Evolutionary conservation across 768 basidiomycete genomes (phyloP), one percentile per base, ranked within the genome.

Genomic region (Leucogyrophana mollusca): DNA sequence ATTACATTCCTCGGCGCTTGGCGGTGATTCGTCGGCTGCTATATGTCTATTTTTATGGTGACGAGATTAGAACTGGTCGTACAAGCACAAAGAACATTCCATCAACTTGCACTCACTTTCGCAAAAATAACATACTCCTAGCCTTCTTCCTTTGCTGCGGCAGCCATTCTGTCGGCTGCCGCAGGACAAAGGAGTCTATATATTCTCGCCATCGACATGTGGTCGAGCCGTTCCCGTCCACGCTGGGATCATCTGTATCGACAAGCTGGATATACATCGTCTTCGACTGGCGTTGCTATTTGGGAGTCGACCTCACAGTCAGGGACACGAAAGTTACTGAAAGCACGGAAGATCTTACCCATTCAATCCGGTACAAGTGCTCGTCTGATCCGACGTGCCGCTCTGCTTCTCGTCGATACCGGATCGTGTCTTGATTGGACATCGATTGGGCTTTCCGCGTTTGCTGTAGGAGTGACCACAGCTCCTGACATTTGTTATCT

Each of bases 401-500:
- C 62, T 92, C 89, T 18, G 88, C 89, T 64, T 85, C 85, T 52
- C 88, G 74, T 41, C 89, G 81, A 70, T 91, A 91, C 50, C 82
- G 77, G 50, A 90, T 79, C 47, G 85, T 72, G 55, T 88, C 85
- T 47, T 82, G 80, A 45, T 77, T 76, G 22, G 77, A 78, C 40
- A 82, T 65, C 40, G 58, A 67, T 34, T 78, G 80, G 4, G 70
- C 68, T 43, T 56, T 68, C 51, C 89, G 82, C 40, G 80, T 79
- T 45, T 74, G 74, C 58, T 87, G 82, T 34, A 95, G 71, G 42
- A 94, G 67, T 22, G 77, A 73, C 81, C 88, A 86, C 24, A 96
- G 69, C 57, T 95, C 94, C 61, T 90, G 90, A 47, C 87, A 90
- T 62, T 87, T 90, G 70, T 78, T 74, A 62, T 98, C 95, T 24